Evolutionary conservation across 495 filamentous ascomycete species (phyloP).

Genomic region (Penicillium nucicola): DNA sequence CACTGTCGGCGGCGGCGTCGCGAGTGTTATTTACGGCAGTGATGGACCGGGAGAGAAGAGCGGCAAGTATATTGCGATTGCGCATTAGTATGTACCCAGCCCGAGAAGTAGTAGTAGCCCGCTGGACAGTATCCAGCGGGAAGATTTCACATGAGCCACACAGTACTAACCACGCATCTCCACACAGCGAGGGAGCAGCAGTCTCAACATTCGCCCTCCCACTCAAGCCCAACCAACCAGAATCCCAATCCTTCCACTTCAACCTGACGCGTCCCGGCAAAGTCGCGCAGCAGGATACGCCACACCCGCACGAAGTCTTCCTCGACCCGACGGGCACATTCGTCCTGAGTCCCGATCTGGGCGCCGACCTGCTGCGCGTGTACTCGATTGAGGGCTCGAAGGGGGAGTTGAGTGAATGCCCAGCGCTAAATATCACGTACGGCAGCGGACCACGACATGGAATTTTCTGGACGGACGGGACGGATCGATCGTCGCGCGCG

Average conservation of each 20-base stretch:
- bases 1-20: constrained; percentile 36
- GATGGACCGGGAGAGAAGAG: no score
- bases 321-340: constrained; percentile 67
- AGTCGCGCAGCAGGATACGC: constrained; percentile 55
- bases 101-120: no score
- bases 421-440: constrained; percentile 26
- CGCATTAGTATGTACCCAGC: constrained; percentile 50
- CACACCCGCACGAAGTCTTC: constrained; percentile 70
- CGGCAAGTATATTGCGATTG: constrained; percentile 37
- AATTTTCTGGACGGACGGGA: constrained; percentile 46
- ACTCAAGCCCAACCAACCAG: constrained; percentile 11
- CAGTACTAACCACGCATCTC: no score
- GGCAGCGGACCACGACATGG: constrained; percentile 69
- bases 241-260: constrained; percentile 51
- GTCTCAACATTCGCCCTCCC: constrained; percentile 39
- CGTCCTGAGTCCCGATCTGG: constrained; percentile 67
- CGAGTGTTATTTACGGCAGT: constrained; percentile 34
- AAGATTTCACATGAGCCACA: no score
- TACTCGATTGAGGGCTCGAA: constrained; percentile 50
- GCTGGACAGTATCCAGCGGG: no score
- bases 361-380: constrained; percentile 66
- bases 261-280: constrained; percentile 47
- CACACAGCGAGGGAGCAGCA: constrained; percentile 31
- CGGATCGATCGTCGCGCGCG: not conserved
- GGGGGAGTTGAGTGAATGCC: constrained; percentile 25